phyloP scores from a whole-genome alignment of 2,329 filamentous ascomycete species.

The Calonectria montana region DNA sequence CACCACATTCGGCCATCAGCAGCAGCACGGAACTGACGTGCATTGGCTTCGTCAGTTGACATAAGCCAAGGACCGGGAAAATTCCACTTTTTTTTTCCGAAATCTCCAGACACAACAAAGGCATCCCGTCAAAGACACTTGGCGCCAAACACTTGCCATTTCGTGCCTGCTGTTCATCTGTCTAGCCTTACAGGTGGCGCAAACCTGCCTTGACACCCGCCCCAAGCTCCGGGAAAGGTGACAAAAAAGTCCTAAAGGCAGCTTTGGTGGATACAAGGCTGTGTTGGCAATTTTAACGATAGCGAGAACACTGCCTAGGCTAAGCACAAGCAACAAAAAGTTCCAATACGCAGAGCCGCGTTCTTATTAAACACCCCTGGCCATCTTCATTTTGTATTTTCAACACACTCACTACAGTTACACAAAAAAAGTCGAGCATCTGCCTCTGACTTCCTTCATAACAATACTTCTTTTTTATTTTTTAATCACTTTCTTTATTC shows the following conservation, averaged over 20 bases:
- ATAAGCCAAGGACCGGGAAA: background rate
- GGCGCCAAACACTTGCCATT: background rate
- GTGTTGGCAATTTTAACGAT: too few relatives aligned
- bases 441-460: background rate
- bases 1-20: background rate
- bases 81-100: background rate
- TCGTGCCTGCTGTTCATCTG: background rate
- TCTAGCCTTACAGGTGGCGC: background rate
- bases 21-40: background rate
- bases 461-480: background rate
- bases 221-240: background rate
- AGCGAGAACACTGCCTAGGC: background rate
- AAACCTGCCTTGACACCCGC: background rate
- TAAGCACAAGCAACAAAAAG: background rate
- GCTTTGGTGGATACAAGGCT: background rate
- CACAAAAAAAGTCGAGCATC: background rate
- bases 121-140: background rate
- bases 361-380: background rate
- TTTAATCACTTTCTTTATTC: background rate
- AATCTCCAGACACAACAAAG: background rate
- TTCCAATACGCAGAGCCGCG: background rate
- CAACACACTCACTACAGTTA: background rate
- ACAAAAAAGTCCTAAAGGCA: background rate
- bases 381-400: constrained; percentile 3
- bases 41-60: background rate